Base-by-base conservation (phyloP, 2,329 filamentous ascomycete species). In the Rhytidhysteron rufulum region DNA sequence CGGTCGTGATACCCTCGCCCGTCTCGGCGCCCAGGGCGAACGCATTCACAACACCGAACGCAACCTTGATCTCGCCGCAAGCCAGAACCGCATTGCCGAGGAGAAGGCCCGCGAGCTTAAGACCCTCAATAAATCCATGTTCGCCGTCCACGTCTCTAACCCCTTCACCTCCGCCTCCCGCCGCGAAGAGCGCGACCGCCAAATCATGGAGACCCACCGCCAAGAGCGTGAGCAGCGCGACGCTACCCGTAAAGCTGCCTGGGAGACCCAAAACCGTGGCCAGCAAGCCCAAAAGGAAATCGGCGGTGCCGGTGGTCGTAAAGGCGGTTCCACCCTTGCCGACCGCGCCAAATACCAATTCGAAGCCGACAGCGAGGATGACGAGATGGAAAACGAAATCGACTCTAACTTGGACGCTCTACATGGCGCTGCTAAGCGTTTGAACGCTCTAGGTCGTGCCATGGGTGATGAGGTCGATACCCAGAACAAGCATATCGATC, bases 111-210 rank as follows among this genome's bases (percentile, higher is more conserved):
- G 82, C 34, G 88, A 95, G 59, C 72, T 96, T 27, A 91, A 91
- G 70, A 87, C 80, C 1, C 73, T 94, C 36, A 95, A 96, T 66
- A 76, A 85, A 47, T 89, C 84, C 70, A 95, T 96, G 88, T 95
- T 95, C 58, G 86, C 87, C 4, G 79, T 90, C 17, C 85, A 89
- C 56, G 83, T 90, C 18, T 8, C 7, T 19, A 68, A 69, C 47
- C 69, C 70, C 4, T 73, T 95, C 61, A 93, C 86, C 0, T 80
- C 80, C 11, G 80, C 78, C 47, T 57, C 54, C 6, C 49, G 64
- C 34, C 35, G 35, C 16, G 35, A 37, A 30, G 35, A 22, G 11
- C 77, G 80, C 30, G 86, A 93, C 49, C 73, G 83, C 37, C 74
- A 79, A 40, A 77, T 86, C 32, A 71, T 94, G 56, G 80, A 84